phyloP scores from a whole-genome alignment of 352 stramenopile genomes.

The Plasmopara muralis region DNA sequence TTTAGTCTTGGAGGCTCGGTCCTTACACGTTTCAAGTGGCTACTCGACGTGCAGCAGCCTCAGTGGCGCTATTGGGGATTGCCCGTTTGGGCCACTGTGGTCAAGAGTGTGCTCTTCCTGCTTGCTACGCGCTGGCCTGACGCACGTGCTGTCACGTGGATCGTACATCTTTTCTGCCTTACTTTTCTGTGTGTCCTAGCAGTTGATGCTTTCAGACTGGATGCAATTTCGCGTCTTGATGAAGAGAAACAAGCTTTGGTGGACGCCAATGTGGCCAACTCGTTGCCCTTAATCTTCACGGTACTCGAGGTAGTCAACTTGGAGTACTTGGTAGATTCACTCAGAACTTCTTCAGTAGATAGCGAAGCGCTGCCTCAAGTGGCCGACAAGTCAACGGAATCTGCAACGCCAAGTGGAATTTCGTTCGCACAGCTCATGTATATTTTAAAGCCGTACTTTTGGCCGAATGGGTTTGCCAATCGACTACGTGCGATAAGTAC shows the following conservation, averaged over 20 bases:
- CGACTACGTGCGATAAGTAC: conserved; percentile 83
- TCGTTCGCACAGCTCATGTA: conserved; percentile 80
- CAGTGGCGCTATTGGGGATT: conserved; percentile 76
- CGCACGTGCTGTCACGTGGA: conserved; percentile 28
- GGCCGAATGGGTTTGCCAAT: conserved; percentile 64
- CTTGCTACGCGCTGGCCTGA: conserved; percentile 46
- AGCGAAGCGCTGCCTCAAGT: conserved; percentile 24
- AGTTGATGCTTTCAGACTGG: conserved; percentile 65
- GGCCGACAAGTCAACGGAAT: conserved; percentile 21
- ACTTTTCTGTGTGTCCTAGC: conserved; percentile 59
- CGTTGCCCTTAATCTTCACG: conserved; percentile 77
- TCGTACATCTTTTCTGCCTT: conserved; percentile 42
- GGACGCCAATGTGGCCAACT: conserved; percentile 77
- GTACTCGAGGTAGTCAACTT: conserved; percentile 79
- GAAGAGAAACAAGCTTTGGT: conserved; percentile 47
- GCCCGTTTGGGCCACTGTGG: conserved; percentile 49
- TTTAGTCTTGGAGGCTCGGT: conserved; percentile 38
- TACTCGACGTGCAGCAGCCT: conserved; percentile 33
- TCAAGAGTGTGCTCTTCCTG: conserved; percentile 57
- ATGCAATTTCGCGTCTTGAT: conserved; percentile 51
- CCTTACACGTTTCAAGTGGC: conserved; percentile 39
- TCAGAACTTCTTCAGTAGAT: conserved; percentile 27
- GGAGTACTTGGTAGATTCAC: conserved; percentile 53
- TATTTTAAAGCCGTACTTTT: conserved; percentile 86
- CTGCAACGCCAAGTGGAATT: conserved; percentile 46